Evolutionary conservation across 129 eudicot species (phyloP).

Genomic region (Chrysanthemum lavandulifolium): DNA sequence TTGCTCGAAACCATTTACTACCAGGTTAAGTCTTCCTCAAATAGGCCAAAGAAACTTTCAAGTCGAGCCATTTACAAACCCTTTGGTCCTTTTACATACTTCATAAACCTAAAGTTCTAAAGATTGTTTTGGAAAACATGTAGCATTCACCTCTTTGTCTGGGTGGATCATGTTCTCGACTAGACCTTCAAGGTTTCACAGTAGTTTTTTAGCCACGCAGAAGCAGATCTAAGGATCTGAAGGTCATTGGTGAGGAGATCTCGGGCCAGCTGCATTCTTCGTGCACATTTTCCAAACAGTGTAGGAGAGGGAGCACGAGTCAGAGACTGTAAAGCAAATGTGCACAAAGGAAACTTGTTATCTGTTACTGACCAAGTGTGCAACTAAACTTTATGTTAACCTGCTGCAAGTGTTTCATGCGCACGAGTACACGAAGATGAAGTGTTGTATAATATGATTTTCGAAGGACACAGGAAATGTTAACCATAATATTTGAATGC

Average conservation of each 20-base stretch:
- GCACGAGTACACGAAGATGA: no score
- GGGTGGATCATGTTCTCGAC: not conserved
- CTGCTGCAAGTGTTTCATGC: no score
- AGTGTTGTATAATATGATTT: no score
- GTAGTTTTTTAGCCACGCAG: slow-evolving; percentile 72
- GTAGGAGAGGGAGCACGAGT: slow-evolving; percentile 17
- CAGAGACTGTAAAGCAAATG: slow-evolving; percentile 37
- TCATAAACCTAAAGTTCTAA: not conserved
- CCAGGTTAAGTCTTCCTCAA: no score
- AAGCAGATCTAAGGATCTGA: slow-evolving; percentile 67
- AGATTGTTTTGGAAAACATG: not conserved
- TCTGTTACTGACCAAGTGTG: slow-evolving; percentile 3
- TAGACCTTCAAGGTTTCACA: slow-evolving; percentile 36
- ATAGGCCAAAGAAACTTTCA: no score
- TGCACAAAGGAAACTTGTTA: slow-evolving; percentile 5
- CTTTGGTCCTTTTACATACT: no score
- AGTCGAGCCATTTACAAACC: no score
- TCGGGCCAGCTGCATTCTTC: slow-evolving; percentile 54
- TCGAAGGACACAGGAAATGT: no score
- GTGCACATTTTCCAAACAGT: slow-evolving; percentile 21
- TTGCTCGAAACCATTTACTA: no score
- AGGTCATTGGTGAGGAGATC: slow-evolving; percentile 70
- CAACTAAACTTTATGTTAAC: no score
- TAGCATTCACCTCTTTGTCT: no score
- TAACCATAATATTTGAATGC: no score